Conservation (phyloP, 768 basidiomycete genomes). For the Termitomyces sp. region DNA sequence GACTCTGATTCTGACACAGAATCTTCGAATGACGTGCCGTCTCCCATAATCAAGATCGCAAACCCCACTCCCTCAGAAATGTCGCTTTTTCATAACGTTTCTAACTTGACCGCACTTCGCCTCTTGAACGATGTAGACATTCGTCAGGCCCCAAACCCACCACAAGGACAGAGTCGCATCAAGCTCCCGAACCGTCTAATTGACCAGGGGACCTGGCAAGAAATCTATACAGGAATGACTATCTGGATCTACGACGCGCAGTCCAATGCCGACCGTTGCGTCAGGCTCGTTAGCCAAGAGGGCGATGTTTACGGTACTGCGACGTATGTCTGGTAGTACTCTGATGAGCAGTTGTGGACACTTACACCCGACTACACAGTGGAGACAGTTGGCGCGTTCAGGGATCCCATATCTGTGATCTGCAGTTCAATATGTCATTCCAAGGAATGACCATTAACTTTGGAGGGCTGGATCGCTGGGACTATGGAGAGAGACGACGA, state of each 20-base stretch:
- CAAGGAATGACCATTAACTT: constrained; percentile 68
- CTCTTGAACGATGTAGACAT: constrained; percentile 70
- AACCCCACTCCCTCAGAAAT: constrained; percentile 37
- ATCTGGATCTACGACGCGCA: constrained; percentile 72
- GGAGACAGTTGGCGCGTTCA: constrained; percentile 81
- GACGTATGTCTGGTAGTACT: constrained; percentile 44
- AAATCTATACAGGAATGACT: constrained; percentile 61
- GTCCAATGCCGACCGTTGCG: constrained; percentile 64
- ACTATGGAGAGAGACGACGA: constrained; percentile 53
- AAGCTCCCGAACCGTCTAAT: constrained; percentile 52
- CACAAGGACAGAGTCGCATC: constrained; percentile 39
- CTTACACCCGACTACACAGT: constrained; percentile 28
- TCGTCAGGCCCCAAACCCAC: constrained; percentile 44
- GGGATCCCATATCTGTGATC: constrained; percentile 62
- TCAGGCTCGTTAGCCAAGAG: constrained; percentile 55
- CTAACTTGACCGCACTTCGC: constrained; percentile 63
- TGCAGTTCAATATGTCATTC: constrained; percentile 61
- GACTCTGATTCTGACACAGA: constrained; percentile 32
- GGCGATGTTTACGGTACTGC: constrained; percentile 73
- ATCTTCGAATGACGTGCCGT: constrained; percentile 20
- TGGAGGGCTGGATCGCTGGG: constrained; percentile 72
- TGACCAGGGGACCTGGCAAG: constrained; percentile 64
- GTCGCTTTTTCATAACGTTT: constrained; percentile 39
- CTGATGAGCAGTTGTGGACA: neutral
- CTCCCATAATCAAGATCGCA: constrained; percentile 45